Percentiles rank a stretch among this genome's conserved stretches.
These are phyloP conservation scores for Fistulina hepatica DNA, from an alignment of 1,284 basidiomycete species.

Conservation along the genomic window DNA sequence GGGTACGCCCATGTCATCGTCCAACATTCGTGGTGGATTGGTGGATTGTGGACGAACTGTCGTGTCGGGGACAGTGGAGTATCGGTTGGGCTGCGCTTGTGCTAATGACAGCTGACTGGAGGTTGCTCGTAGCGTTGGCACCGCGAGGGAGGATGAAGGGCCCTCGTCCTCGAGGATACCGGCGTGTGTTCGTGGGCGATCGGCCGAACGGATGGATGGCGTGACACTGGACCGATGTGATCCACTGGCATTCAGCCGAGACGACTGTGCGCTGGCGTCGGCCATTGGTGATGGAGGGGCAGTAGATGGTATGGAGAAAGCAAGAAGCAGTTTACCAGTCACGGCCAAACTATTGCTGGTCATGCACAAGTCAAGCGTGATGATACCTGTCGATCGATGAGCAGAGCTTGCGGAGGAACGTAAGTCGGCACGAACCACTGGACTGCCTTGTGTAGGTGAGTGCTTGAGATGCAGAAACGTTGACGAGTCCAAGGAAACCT, in stretches of 20 bases:
- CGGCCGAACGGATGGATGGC: too few species aligned
- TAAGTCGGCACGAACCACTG: constrained; percentile 45
- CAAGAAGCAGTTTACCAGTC: constrained; percentile 77
- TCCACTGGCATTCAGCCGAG: too few species aligned
- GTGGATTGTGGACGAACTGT: constrained; percentile 2
- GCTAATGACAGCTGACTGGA: background rate
- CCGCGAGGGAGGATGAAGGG: background rate
- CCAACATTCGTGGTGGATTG: constrained; percentile 34
- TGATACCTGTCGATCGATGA: constrained; percentile 42
- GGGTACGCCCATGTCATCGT: constrained; percentile 48
- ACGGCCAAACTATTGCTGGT: constrained; percentile 81
- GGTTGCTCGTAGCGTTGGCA: constrained; percentile 4
- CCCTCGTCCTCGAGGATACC: constrained; percentile 1
- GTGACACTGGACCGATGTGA: too few species aligned
- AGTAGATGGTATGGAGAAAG: constrained; percentile 44
- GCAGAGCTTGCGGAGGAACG: constrained; percentile 4
- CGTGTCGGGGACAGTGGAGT: constrained; percentile 7
- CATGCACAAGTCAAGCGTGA: constrained; percentile 76
- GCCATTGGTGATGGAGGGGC: too few species aligned
- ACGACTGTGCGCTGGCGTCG: constrained; percentile 15
- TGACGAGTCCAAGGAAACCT: constrained; percentile 77
- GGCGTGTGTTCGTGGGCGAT: background rate
- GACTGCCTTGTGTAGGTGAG: constrained; percentile 73
- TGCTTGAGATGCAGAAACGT: constrained; percentile 74
- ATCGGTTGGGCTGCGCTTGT: constrained; percentile 1